A percentile compares a stretch with the other conserved stretches of the same genome.
These are phyloP conservation scores for Marasmius sp. DNA, from an alignment of 1,284 basidiomycete genomes.

Conservation along the genomic window DNA sequence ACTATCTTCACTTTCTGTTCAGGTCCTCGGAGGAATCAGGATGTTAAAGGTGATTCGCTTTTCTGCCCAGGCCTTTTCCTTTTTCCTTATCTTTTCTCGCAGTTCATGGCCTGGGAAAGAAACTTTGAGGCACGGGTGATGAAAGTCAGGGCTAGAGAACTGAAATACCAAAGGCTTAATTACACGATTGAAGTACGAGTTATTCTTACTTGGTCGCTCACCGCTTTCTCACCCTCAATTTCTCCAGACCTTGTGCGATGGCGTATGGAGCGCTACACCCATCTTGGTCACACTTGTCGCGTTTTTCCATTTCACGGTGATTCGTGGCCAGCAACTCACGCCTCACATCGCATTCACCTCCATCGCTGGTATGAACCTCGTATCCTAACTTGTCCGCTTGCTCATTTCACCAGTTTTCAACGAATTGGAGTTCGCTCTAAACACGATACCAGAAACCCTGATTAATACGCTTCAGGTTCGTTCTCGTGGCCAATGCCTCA, in stretches of 20 bases:
- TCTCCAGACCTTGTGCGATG: constrained; percentile 65
- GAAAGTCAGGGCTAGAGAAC: constrained; percentile 74
- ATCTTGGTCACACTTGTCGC: constrained; percentile 75
- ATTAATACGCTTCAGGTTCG: constrained; percentile 81
- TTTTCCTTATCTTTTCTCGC: background rate
- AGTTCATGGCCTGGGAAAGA: constrained; percentile 96
- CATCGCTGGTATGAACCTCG: constrained; percentile 5
- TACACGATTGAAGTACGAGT: constrained; percentile 76
- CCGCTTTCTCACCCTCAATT: background rate
- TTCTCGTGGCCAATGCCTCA: background rate
- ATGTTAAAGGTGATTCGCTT: constrained; percentile 75
- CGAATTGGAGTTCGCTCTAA: constrained; percentile 84
- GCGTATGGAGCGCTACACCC: constrained; percentile 79
- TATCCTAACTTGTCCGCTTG: background rate
- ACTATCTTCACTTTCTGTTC: background rate
- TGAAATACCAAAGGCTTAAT: constrained; percentile 82
- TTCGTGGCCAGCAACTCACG: constrained; percentile 68
- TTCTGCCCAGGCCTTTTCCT: too few species aligned
- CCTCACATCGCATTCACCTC: constrained; percentile 88
- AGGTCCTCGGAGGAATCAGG: constrained; percentile 85
- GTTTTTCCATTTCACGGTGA: constrained; percentile 82
- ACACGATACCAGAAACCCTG: constrained; percentile 86
- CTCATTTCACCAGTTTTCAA: constrained; percentile 62
- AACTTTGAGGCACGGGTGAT: constrained; percentile 81
- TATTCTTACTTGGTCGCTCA: background rate